Conservation (phyloP, 129 eudicot genomes). For the Chrysanthemum lavandulifolium region DNA sequence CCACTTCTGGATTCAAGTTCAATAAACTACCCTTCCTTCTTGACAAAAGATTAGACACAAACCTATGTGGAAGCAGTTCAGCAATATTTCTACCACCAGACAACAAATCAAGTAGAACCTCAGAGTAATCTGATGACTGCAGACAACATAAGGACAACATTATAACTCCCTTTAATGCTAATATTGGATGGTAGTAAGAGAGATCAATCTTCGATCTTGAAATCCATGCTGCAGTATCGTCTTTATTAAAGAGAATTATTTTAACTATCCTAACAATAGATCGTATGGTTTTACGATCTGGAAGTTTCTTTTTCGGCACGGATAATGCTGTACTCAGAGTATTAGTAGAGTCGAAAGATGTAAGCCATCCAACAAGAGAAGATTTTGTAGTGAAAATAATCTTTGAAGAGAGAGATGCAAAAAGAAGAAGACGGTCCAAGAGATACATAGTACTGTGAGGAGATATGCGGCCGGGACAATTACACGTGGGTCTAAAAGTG, state of each 20-base stretch:
- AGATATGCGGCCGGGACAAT: neutral
- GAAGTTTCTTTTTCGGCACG: neutral
- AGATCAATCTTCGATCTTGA: too few relatives aligned
- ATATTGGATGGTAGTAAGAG: too few relatives aligned
- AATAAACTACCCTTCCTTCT: neutral
- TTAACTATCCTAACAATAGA: too few relatives aligned
- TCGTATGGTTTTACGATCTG: neutral
- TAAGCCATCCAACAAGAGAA: neutral
- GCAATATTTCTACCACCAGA: neutral
- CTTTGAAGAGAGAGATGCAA: neutral
- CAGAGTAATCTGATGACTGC: neutral
- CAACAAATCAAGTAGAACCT: neutral
- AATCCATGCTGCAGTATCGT: neutral
- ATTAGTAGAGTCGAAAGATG: neutral
- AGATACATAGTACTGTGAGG: neutral
- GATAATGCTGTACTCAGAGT: neutral
- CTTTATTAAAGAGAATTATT: too few relatives aligned
- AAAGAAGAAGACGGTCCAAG: too few relatives aligned
- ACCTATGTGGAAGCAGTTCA: neutral
- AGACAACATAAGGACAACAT: too few relatives aligned
- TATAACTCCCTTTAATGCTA: too few relatives aligned
- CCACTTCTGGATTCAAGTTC: neutral
- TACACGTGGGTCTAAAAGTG: neutral
- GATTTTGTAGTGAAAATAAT: slow-evolving; percentile 1
- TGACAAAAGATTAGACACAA: neutral